These are phyloP conservation scores for Apiospora malaysiana DNA, from an alignment of 2,329 filamentous ascomycete genomes.

Conservation along the genomic window DNA sequence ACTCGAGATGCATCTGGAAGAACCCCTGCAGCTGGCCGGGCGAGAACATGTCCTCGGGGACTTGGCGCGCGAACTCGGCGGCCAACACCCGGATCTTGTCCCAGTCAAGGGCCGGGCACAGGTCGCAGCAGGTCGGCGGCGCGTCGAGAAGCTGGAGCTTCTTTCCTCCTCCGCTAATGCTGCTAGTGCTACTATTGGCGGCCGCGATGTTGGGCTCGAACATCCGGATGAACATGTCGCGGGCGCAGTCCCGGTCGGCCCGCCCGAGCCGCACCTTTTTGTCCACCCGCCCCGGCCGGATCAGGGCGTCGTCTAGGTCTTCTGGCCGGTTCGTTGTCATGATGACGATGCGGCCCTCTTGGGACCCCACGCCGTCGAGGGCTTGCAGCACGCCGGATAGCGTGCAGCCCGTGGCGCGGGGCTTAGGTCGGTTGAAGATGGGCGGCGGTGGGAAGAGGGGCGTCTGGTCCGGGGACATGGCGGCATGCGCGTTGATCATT, in stretches of 20 bases:
- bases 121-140: not conserved
- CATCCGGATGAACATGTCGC: conserved; percentile 19
- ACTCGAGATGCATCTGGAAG: conserved; percentile 18
- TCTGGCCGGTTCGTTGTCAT: conserved; percentile 19
- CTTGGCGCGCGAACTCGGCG: not conserved
- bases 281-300: conserved; percentile 1
- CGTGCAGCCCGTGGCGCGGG: not conserved
- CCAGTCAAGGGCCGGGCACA: conserved; percentile 4
- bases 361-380: conserved; percentile 16
- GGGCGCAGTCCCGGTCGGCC: not conserved
- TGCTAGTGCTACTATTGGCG: too few species aligned
- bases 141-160: not conserved
- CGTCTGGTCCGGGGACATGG: not conserved
- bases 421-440: not conserved
- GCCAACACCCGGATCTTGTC: not conserved
- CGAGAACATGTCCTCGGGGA: conserved; percentile 6
- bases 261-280: not conserved
- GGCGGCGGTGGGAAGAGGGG: not conserved
- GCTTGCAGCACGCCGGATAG: not conserved
- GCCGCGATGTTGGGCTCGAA: not conserved
- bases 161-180: not conserved
- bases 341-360: conserved; percentile 19
- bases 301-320: conserved; percentile 18
- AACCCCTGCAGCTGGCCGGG: conserved; percentile 16
- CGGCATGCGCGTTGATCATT: not conserved